These are phyloP conservation scores for Pseudocercospora fijiensis DNA, from an alignment of 2,329 filamentous ascomycete genomes.

Conservation along the genomic window DNA sequence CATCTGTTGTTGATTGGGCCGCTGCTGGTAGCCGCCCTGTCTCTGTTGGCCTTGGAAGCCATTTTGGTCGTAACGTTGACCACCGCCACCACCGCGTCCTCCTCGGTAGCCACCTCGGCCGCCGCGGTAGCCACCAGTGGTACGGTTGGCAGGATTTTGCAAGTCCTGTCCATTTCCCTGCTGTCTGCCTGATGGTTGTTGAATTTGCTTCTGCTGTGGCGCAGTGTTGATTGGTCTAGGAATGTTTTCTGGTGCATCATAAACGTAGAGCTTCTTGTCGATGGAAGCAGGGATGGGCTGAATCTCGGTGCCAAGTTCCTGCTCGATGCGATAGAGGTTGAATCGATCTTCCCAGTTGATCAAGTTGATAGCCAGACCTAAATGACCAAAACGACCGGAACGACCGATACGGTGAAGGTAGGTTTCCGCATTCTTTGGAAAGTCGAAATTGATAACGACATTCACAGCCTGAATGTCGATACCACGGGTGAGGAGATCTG, in stretches of 20 bases:
- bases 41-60: constrained; percentile 35
- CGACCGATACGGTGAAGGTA: constrained; percentile 98
- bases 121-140: constrained; percentile 33
- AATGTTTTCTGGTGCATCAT: constrained; percentile 93
- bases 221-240: constrained; percentile 72
- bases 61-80: constrained; percentile 36
- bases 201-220: constrained; percentile 34
- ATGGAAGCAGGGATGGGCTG: constrained; percentile 92
- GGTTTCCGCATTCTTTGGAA: constrained; percentile 98
- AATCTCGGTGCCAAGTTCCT: constrained; percentile 95
- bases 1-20: constrained; percentile 33
- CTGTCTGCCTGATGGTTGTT: constrained; percentile 34
- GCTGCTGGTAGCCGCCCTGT: constrained; percentile 35
- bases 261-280: constrained; percentile 97
- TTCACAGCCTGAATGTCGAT: constrained; percentile 99
- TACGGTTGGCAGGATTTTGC: constrained; percentile 38
- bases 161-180: constrained; percentile 39
- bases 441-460: constrained; percentile 99
- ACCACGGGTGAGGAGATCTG: constrained; percentile 93
- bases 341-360: constrained; percentile 99
- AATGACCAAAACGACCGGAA: constrained; percentile 93
- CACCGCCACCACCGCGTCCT: constrained; percentile 30
- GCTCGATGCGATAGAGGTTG: constrained; percentile 98
- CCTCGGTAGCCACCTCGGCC: constrained; percentile 32
- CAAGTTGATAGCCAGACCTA: constrained; percentile 96